Conservation (phyloP, 2,329 filamentous ascomycete species). For the Pseudogymnoascus sp. region DNA sequence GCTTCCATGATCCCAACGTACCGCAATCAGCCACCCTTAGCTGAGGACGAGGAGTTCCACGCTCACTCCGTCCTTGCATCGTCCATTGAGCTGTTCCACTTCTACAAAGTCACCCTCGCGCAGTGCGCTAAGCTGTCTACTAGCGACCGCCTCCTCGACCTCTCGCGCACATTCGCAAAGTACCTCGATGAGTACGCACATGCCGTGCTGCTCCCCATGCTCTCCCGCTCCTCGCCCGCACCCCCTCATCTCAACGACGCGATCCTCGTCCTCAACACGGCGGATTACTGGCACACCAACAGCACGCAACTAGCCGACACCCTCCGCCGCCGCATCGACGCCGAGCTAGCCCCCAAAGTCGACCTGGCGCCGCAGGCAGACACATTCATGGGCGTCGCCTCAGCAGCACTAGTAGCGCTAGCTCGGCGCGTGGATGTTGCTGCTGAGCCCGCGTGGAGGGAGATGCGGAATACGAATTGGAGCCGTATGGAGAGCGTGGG, state of each 20-base stretch:
- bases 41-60: conserved; percentile 84
- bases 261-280: conserved; percentile 85
- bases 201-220: conserved; percentile 70
- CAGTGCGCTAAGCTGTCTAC: conserved; percentile 96
- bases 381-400: conserved; percentile 89
- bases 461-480: conserved; percentile 97
- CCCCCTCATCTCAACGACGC: conserved; percentile 54
- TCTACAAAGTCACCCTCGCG: conserved; percentile 84
- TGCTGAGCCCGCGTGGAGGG: conserved; percentile 82
- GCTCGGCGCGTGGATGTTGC: conserved; percentile 76
- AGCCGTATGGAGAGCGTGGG: conserved; percentile 85
- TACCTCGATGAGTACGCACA: conserved; percentile 95
- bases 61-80: conserved; percentile 83
- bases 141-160: conserved; percentile 72
- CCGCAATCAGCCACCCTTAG: conserved; percentile 68
- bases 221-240: conserved; percentile 43
- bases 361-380: conserved; percentile 91
- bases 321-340: conserved; percentile 82
- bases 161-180: conserved; percentile 78
- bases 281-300: conserved; percentile 93
- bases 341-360: conserved; percentile 63
- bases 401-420: conserved; percentile 72
- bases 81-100: conserved; percentile 93
- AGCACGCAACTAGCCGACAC: conserved; percentile 91
- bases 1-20: conserved; percentile 80